Conservation (phyloP, 2,329 filamentous ascomycete species). For the Didymella segeticola region DNA sequence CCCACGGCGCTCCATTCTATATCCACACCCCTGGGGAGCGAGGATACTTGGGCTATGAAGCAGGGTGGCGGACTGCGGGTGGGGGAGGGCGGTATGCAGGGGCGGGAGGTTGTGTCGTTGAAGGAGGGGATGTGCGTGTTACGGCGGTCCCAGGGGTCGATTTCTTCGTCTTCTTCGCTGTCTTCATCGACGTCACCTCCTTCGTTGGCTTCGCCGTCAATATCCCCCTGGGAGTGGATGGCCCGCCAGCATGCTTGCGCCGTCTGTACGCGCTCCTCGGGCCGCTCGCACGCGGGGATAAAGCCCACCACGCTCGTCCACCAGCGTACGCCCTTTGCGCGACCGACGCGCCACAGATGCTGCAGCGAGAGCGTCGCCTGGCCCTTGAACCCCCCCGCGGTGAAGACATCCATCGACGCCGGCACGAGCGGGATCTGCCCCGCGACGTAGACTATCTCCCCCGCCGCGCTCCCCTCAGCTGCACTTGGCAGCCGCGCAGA, state of each 20-base stretch:
- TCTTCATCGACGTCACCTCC: constrained; percentile 53
- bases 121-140: constrained; percentile 61
- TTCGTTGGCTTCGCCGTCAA: neutral
- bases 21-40: constrained; percentile 73
- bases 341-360: constrained; percentile 84
- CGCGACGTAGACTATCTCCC: constrained; percentile 69
- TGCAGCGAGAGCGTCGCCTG: constrained; percentile 80
- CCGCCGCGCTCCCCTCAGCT: neutral
- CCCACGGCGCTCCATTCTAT: constrained; percentile 87
- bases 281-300: constrained; percentile 17
- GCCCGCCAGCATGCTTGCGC: constrained; percentile 56
- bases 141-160: constrained; percentile 71
- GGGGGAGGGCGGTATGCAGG: constrained; percentile 40
- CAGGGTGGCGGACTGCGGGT: constrained; percentile 60
- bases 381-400: constrained; percentile 53
- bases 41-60: constrained; percentile 76
- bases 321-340: constrained; percentile 72
- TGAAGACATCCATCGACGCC: constrained; percentile 71
- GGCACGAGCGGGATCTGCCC: constrained; percentile 92
- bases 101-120: constrained; percentile 26
- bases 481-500: constrained; percentile 53
- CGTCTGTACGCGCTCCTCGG: constrained; percentile 38
- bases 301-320: constrained; percentile 76
- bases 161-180: constrained; percentile 47
- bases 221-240: constrained; percentile 22